Evolutionary conservation across 768 basidiomycete species (phyloP), one percentile per base, ranked within the genome.

Genomic region (Pulveroboletus frians): DNA sequence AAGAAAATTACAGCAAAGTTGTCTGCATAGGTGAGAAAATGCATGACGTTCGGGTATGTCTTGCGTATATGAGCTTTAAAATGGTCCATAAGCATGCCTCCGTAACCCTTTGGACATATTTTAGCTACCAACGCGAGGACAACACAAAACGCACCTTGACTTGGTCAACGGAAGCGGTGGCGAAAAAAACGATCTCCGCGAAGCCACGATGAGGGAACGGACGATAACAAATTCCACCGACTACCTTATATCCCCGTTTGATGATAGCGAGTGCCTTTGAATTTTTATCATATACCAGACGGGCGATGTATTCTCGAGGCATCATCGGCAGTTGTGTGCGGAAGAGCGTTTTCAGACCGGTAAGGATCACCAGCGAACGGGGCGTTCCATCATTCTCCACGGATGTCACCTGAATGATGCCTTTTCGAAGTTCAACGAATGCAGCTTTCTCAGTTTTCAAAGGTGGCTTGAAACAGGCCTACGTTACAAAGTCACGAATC

Each of bases 1-100:
- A 99, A 98, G 70, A 97, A 99, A 3, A 96, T 95, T 34, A 98
- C 93, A 15, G 96, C 96, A 64, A 92, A 99, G 67, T 98, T 98
- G 70, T 99, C 96, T 40, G 96, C 96, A 62, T 98, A 99, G 4
- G 96, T 97, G 30, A 99, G 75, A 70, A 97, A 98, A 68, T 96
- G 83, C 79, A 86, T 83, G 82, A 97, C 90, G 36, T 78, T 78
- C 0, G 92, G 88, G 63, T 92, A 91, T 9, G 84, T 79, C 51
- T 77, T 74, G 53, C 84, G 83, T 55, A 97, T 85, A 68, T 97
- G 89, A 39, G 87, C 85, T 71, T 98, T 98, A 76, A 92, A 92
- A 66, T 96, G 86, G 65, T 97, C 94, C 95, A 99, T 99, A 35
- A 99, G 76, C 79, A 97, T 92, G 29, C 89, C 90, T 39, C 96